Conservation (phyloP, 331 rosid species). For the Stylosanthes scabra region DNA sequence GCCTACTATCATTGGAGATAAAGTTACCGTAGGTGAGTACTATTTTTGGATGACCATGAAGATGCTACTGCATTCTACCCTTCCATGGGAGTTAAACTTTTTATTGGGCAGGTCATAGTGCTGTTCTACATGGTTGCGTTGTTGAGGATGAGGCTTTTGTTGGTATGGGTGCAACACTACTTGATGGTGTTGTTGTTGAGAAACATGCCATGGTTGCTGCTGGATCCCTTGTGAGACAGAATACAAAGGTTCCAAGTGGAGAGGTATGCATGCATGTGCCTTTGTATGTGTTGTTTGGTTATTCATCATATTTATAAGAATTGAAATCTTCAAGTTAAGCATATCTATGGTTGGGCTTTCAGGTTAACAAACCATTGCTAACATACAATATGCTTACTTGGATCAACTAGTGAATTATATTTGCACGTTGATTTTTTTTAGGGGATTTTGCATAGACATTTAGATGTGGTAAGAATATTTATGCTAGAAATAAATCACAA, state of each 20-base stretch:
- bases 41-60: conserved; percentile 24
- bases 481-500: conserved; percentile 19
- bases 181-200: conserved; percentile 88
- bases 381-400: not conserved
- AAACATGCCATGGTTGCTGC: conserved; percentile 92
- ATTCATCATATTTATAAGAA: not conserved
- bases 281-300: conserved; percentile 10
- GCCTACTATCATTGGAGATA: conserved; percentile 81
- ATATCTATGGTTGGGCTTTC: not conserved
- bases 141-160: conserved; percentile 94
- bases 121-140: conserved; percentile 87
- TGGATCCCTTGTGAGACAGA: conserved; percentile 93
- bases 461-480: not conserved
- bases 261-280: conserved; percentile 59
- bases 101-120: conserved; percentile 76
- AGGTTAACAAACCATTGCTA: not conserved
- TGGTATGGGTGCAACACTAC: conserved; percentile 88
- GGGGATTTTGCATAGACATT: not conserved
- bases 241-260: conserved; percentile 78
- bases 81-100: not conserved
- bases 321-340: conserved; percentile 5
- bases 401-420: not conserved
- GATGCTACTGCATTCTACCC: not conserved
- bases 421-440: not conserved
- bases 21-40: conserved; percentile 82